Percentiles rank a stretch among this genome's conserved stretches.
Conservation (phyloP, 768 basidiomycete genomes). For the Trametes elegans region DNA sequence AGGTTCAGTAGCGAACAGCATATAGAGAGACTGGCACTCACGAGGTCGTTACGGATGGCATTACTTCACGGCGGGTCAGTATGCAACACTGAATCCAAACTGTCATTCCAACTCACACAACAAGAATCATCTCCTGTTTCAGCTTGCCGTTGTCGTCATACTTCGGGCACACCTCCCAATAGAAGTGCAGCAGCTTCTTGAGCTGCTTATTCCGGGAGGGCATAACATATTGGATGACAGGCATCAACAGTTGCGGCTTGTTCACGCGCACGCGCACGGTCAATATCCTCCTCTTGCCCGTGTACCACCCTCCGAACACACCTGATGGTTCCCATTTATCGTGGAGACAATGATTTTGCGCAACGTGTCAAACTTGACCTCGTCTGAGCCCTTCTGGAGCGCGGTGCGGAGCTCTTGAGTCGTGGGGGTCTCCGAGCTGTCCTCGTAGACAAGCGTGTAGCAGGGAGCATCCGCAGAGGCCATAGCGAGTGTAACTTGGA, state of each 20-base stretch:
- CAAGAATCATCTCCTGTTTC: conserved; percentile 99
- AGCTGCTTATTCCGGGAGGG: conserved; percentile 93
- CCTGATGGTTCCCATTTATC: conserved; percentile 93
- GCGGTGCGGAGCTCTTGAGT: conserved; percentile 76
- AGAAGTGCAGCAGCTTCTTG: conserved; percentile 95
- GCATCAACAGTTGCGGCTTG: conserved; percentile 93
- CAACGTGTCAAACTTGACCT: conserved; percentile 95
- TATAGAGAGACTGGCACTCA: conserved; percentile 38
- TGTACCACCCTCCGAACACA: conserved; percentile 33
- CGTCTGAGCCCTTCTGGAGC: conserved; percentile 94
- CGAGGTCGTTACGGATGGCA: conserved; percentile 96
- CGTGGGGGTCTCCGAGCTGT: conserved; percentile 71
- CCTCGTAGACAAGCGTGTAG: conserved; percentile 79
- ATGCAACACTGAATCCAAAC: conserved; percentile 3
- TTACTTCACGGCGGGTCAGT: conserved; percentile 52
- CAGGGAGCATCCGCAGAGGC: conserved; percentile 57
- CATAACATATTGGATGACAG: conserved; percentile 96
- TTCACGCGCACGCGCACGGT: background rate
- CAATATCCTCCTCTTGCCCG: background rate
- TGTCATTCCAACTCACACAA: conserved; percentile 64
- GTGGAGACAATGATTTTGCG: conserved; percentile 91
- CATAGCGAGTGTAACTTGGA: conserved; percentile 26
- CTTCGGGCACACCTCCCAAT: conserved; percentile 98
- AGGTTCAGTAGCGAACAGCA: background rate
- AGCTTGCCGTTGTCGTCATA: conserved; percentile 95